Base-by-base conservation (phyloP, 148 eudicot species). In the Tetragonia tetragonoides region DNA sequence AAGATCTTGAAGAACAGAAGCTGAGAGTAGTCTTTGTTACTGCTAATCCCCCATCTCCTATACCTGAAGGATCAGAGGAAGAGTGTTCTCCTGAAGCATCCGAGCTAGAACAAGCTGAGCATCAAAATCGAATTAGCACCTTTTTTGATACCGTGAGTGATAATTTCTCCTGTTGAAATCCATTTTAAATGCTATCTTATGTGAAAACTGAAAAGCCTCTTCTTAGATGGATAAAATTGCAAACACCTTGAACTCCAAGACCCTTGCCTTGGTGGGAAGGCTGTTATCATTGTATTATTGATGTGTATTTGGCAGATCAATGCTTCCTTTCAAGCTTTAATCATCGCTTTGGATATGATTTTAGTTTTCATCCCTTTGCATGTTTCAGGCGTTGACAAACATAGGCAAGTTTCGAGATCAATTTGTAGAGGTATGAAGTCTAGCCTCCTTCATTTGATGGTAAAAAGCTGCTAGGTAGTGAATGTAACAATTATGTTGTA, bases 51-150 rank as follows among this genome's bases (percentile, higher is more conserved):
- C 98, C 98, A 41, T 94, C 98, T 18, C 97, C 98, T 11, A 93
- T 94, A 38, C 91, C 94, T 5, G 98, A 94, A 86, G 98, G 82
- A 85, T 89, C 96, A 54, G 98, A 94, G 77, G 98, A 94, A 87
- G 98, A 81, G 8, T 57, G 41, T 18, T 81, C 84, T 40, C 84
- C 84, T 11, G 74, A 24, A 64, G 81, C 78, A 46, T 46, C 64
- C 9, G 75, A 77, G 21, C 57, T n/a, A 47, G 78, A 60, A 20
- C 66, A 23, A 34, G 12, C 34, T 5, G 64, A 72, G 61, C 74
- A 66, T 8, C 59, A 66, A 23, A 77, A 65, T 42, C 66, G 42
- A 63, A 60, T 81, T 21, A 60, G 61, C 10, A 51, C 23, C 15
- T 72, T 81, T 10, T 73, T 81, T 73, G 84, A 81, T 66, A 49